Evolutionary conservation across 2,329 filamentous ascomycete genomes (phyloP), one percentile per base, ranked within the genome.

Genomic region (Trichoderma pleuroti): DNA sequence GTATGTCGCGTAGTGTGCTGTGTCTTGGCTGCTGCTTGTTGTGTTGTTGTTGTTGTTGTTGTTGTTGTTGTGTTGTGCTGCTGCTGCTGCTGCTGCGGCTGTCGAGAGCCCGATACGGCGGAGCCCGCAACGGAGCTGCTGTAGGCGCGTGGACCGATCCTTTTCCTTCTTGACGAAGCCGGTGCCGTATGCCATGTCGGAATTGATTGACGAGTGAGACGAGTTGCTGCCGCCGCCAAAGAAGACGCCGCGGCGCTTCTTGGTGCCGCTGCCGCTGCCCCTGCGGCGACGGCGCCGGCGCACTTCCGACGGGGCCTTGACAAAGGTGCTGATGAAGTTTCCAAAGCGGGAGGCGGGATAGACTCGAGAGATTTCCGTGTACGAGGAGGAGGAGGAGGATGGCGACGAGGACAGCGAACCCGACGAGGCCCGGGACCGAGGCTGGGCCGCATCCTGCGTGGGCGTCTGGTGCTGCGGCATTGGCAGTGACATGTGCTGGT

Each of bases 151-250:
- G 57, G 74, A 77, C 49, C 76, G 76, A 66, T 75, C 76, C 72
- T 78, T 80, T 10, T 75, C 71, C 42, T 81, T 80, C 72, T 84
- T 84, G 60, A 87, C 82, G 73, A 86, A 90, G 18, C 88, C 90
- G 68, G 82, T 84, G 11, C 90, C 90, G 76, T 92, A 92, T 11
- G 90, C 90, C 72, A 92, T 81, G 76, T 93, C 91, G 24, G 86
- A 88, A 78, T 91, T 89, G 68, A 91, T 83, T 1, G 89, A 91
- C 0, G 89, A 91, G 2, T 88, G 90, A 1, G 90, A 92, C 2
- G 87, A 90, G 75, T 90, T 91, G 68, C 78, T 84, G 74, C 68
- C 68, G 14, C 89, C 86, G 70, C 88, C 86, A 71, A 90, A 84
- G 67, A 91, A 85, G 71, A 88, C 85, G 49, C 84, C 85, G 71